phyloP scores from a whole-genome alignment of 2,329 filamentous ascomycete genomes.

The Alternaria triticimaculans region DNA sequence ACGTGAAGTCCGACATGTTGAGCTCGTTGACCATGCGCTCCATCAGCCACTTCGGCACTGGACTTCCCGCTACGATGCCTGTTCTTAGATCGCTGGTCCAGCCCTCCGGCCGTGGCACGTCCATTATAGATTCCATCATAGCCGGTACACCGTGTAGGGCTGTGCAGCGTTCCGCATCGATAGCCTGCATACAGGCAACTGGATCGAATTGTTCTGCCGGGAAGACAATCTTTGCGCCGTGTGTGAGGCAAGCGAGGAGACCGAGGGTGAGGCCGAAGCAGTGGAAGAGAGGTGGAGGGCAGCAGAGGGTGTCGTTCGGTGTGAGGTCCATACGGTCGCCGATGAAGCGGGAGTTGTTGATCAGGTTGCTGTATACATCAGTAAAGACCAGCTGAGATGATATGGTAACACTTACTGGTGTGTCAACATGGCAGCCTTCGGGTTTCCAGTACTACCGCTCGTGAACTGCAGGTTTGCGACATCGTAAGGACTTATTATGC shows the following conservation, averaged over 20 bases:
- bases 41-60: slow-evolving; percentile 78
- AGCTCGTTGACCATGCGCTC: slow-evolving; percentile 72
- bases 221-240: slow-evolving; percentile 78
- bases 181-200: slow-evolving; percentile 68
- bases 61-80: slow-evolving; percentile 79
- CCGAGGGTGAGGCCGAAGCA: slow-evolving; percentile 84
- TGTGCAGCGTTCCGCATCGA: slow-evolving; percentile 62
- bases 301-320: slow-evolving; percentile 72
- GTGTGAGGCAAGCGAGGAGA: slow-evolving; percentile 73
- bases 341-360: slow-evolving; percentile 52
- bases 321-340: slow-evolving; percentile 77
- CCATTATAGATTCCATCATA: slow-evolving; percentile 76
- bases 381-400: no score
- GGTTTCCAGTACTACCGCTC: slow-evolving; percentile 48
- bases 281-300: slow-evolving; percentile 84
- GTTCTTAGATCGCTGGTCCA: slow-evolving; percentile 65
- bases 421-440: slow-evolving; percentile 49
- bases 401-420: slow-evolving; percentile 47
- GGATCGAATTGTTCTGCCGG: slow-evolving; percentile 76
- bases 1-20: slow-evolving; percentile 75
- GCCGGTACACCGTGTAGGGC: slow-evolving; percentile 82
- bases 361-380: slow-evolving; percentile 33
- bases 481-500: slow-evolving; percentile 43
- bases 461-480: slow-evolving; percentile 50
- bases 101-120: slow-evolving; percentile 54